Conservation (phyloP, 1,284 basidiomycete genomes). For the Ceratorhiza oryzae-sativae region DNA sequence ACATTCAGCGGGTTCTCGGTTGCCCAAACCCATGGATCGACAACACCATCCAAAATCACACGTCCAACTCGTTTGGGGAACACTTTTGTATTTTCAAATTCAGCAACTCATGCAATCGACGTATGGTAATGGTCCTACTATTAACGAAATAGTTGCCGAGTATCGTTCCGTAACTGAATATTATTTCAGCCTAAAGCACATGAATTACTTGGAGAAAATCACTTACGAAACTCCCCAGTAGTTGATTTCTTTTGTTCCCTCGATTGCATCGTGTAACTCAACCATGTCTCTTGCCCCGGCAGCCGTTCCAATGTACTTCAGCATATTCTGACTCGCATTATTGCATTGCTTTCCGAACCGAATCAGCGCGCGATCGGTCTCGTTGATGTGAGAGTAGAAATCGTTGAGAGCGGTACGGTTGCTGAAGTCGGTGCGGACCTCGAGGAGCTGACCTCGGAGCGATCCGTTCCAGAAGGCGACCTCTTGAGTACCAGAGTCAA, state of each 20-base stretch:
- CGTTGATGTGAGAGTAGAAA: constrained; percentile 31
- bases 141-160: constrained; percentile 36
- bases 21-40: constrained; percentile 19
- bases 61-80: constrained; percentile 37
- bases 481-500: constrained; percentile 10
- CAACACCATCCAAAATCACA: constrained; percentile 37
- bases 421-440: constrained; percentile 26
- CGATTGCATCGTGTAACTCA: constrained; percentile 17
- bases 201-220: not conserved
- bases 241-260: constrained; percentile 22
- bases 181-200: not conserved
- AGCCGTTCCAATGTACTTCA: constrained; percentile 36
- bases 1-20: not conserved
- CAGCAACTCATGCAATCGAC: not conserved
- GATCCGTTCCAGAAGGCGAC: constrained; percentile 28
- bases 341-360: constrained; percentile 26
- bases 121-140: not conserved
- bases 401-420: constrained; percentile 10
- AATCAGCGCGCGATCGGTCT: constrained; percentile 10
- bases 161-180: constrained; percentile 31
- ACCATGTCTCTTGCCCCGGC: constrained; percentile 38
- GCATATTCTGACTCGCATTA: not conserved
- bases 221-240: constrained; percentile 33
- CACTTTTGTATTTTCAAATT: not conserved
- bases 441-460: not conserved